Conservation (phyloP, 148 eudicot genomes). For the Chenopodium album region DNA sequence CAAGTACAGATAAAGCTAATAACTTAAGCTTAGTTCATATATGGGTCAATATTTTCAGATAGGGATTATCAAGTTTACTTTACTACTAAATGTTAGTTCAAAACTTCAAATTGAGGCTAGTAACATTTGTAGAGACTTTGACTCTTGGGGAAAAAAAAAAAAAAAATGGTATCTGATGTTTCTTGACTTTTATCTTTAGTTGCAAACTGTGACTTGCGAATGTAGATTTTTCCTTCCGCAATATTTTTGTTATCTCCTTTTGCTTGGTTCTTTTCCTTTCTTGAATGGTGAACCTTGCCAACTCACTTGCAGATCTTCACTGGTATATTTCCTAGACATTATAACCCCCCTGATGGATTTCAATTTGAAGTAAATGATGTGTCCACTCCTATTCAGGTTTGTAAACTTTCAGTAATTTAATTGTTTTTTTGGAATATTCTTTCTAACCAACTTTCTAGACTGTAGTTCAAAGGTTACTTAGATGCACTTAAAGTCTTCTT, state of each 20-base stretch:
- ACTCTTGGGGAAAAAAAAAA: not conserved
- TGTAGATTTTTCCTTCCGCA: not conserved
- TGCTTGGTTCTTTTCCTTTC: not conserved
- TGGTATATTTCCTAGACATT: constrained; percentile 64
- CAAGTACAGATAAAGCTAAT: not conserved
- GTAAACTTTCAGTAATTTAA: not conserved
- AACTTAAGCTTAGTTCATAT: not conserved
- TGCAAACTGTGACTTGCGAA: not conserved
- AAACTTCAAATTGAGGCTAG: not conserved
- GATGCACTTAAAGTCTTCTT: not conserved
- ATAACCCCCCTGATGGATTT: constrained; percentile 75
- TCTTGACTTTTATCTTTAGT: not conserved
- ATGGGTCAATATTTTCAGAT: not conserved
- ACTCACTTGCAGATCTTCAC: constrained; percentile 60
- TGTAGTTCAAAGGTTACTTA: not conserved
- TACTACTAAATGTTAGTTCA: not conserved
- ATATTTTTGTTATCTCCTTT: not conserved
- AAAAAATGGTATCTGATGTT: too few species aligned
- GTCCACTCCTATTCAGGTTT: constrained; percentile 70
- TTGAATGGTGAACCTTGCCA: constrained; percentile 7
- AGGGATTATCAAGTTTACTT: not conserved
- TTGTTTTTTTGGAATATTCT: not conserved
- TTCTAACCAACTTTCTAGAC: not conserved
- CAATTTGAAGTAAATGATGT: constrained; percentile 68
- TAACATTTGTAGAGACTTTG: not conserved